Percentiles rank a stretch among this genome's conserved stretches.
Evolutionary conservation across 345 rosid genomes (phyloP).

Genomic region (Erodium maritimum): DNA sequence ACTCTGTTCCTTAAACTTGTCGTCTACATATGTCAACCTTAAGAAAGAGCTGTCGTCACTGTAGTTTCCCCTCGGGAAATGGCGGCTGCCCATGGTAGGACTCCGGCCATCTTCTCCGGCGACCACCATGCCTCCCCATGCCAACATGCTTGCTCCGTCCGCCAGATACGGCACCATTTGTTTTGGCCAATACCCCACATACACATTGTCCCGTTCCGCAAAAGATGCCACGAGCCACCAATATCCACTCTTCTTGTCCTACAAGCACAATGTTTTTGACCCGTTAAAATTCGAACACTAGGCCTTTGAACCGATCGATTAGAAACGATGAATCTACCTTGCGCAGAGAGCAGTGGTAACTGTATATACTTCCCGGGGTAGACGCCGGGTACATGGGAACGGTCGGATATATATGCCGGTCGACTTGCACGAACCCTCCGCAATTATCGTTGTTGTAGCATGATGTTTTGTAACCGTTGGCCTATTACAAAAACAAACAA

Average conservation of each 20-base stretch:
- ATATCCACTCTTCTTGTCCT: background rate
- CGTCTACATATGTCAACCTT: background rate
- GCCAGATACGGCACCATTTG: background rate
- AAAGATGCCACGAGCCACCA: background rate
- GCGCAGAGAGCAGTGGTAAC: no score
- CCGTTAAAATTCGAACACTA: no score
- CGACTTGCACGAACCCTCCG: background rate
- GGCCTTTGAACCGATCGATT: background rate
- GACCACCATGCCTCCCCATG: background rate
- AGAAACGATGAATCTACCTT: background rate
- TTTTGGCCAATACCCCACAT: background rate
- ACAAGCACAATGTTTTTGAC: background rate
- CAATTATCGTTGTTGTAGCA: background rate
- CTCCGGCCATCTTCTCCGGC: background rate
- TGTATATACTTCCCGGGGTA: background rate
- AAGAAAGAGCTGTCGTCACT: background rate
- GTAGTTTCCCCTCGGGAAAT: background rate
- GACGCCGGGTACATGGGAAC: background rate
- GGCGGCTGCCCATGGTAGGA: background rate
- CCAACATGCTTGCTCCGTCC: background rate
- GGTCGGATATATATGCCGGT: background rate
- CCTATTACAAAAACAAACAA: background rate
- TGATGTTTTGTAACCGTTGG: background rate
- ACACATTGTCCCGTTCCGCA: background rate
- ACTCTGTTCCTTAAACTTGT: no score